Evolutionary conservation across 1,284 basidiomycete genomes (phyloP).

Genomic region (Melampsora americana): DNA sequence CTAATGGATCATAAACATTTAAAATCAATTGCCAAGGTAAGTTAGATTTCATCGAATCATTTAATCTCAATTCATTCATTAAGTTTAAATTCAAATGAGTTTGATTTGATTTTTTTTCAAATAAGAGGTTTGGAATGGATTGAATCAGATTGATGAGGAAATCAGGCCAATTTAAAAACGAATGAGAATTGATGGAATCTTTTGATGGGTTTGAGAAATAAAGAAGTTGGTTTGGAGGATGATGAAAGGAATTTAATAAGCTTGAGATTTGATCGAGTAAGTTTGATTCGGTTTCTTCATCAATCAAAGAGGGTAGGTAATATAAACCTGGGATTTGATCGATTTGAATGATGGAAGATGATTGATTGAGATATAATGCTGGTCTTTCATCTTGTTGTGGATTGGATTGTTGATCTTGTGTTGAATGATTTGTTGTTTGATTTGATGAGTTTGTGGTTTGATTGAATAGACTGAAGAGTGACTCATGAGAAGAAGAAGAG

Average conservation of each 20-base stretch:
- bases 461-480: too few relatives aligned
- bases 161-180: slow-evolving; percentile 54
- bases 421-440: too few relatives aligned
- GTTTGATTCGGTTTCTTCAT: slow-evolving; percentile 9
- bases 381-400: slow-evolving; percentile 9
- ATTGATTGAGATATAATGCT: background rate
- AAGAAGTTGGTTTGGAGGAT: slow-evolving; percentile 67
- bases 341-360: slow-evolving; percentile 6
- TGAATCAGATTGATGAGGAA: slow-evolving; percentile 63
- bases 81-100: slow-evolving; percentile 56
- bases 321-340: slow-evolving; percentile 15
- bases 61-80: slow-evolving; percentile 58
- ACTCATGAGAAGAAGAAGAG: too few relatives aligned
- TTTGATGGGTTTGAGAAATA: slow-evolving; percentile 60
- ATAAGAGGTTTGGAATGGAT: too few relatives aligned
- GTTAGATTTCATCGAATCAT: slow-evolving; percentile 58
- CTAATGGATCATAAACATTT: slow-evolving; percentile 72
- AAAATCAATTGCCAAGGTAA: slow-evolving; percentile 71
- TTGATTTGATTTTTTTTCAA: too few relatives aligned
- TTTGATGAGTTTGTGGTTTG: too few relatives aligned
- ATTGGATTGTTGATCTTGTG: too few relatives aligned
- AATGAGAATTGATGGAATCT: slow-evolving; percentile 52
- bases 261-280: slow-evolving; percentile 10
- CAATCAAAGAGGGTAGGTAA: slow-evolving; percentile 32
- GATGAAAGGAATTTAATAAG: slow-evolving; percentile 11